A percentile compares a stretch with the other conserved stretches of the same genome.
Conservation (phyloP, 164 flowering plant genomes). For the Stephania cephalantha region DNA sequence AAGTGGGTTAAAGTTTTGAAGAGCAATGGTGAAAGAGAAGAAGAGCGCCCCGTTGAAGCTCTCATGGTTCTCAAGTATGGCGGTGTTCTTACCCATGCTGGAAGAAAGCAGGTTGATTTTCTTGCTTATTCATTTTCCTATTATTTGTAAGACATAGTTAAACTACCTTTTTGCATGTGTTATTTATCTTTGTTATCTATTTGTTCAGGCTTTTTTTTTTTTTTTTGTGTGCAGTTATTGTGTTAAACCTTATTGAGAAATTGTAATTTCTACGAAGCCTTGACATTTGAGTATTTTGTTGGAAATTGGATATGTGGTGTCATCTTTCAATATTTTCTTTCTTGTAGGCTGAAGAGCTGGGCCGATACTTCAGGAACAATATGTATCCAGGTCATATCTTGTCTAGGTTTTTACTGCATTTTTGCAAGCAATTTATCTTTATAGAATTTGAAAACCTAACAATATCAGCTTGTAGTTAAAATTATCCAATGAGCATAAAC, state of each 20-base stretch:
- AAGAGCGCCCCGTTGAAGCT: constrained; percentile 94
- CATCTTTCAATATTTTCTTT: not conserved
- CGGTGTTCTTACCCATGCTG: constrained; percentile 99
- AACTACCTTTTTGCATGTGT: too few species aligned
- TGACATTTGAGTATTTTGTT: not conserved
- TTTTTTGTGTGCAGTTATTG: not conserved
- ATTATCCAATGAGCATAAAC: not conserved
- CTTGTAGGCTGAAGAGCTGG: constrained; percentile 94
- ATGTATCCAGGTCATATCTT: constrained; percentile 87
- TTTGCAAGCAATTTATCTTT: constrained; percentile 1
- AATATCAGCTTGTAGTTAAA: not conserved
- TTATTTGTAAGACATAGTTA: too few species aligned
- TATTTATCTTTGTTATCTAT: too few species aligned
- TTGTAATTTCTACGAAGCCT: not conserved
- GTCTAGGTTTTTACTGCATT: not conserved
- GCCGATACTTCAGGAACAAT: constrained; percentile 94
- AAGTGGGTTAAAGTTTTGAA: constrained; percentile 86
- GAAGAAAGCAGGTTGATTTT: constrained; percentile 84
- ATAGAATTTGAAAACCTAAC: not conserved
- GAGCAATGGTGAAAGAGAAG: constrained; percentile 80
- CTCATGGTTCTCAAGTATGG: constrained; percentile 99
- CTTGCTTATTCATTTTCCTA: not conserved
- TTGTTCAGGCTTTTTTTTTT: not conserved
- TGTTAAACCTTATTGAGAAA: too few species aligned
- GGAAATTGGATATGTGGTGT: not conserved